Conservation (phyloP, 208 protist genomes). For the Endotrypanum monterogeii region DNA sequence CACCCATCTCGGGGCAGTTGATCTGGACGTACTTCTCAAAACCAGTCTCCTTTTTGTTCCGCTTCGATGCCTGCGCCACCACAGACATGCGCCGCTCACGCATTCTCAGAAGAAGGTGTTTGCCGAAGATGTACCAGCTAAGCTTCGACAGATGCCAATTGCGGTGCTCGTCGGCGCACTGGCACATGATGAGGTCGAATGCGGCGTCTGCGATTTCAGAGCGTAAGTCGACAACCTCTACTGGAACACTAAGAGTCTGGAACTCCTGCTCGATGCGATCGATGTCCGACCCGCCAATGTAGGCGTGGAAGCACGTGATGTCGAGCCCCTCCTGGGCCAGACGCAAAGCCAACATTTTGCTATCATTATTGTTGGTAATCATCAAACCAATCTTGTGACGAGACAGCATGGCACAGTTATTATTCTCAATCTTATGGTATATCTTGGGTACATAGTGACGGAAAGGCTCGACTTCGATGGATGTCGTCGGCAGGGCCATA, state of each 20-base stretch:
- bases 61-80: slow-evolving; percentile 87
- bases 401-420: slow-evolving; percentile 87
- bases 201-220: slow-evolving; percentile 78
- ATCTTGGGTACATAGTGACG: slow-evolving; percentile 86
- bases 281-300: slow-evolving; percentile 82
- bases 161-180: slow-evolving; percentile 77
- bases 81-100: slow-evolving; percentile 76
- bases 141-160: slow-evolving; percentile 92
- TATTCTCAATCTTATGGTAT: slow-evolving; percentile 90
- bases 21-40: slow-evolving; percentile 91
- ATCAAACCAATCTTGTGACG: slow-evolving; percentile 90
- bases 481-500: slow-evolving; percentile 36
- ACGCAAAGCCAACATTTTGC: slow-evolving; percentile 84
- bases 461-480: slow-evolving; percentile 85
- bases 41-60: slow-evolving; percentile 82
- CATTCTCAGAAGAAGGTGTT: slow-evolving; percentile 78
- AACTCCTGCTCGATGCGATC: slow-evolving; percentile 82
- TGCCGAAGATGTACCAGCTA: slow-evolving; percentile 85
- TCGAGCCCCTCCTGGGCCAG: slow-evolving; percentile 75
- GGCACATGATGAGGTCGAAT: slow-evolving; percentile 89
- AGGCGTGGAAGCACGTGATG: slow-evolving; percentile 91
- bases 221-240: slow-evolving; percentile 91
- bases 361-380: slow-evolving; percentile 91
- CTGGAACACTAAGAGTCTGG: slow-evolving; percentile 64
- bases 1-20: slow-evolving; percentile 82